Base-by-base conservation (phyloP, 371 early-diverging fungal genomes). In the Syncephalastrum contaminatum region DNA sequence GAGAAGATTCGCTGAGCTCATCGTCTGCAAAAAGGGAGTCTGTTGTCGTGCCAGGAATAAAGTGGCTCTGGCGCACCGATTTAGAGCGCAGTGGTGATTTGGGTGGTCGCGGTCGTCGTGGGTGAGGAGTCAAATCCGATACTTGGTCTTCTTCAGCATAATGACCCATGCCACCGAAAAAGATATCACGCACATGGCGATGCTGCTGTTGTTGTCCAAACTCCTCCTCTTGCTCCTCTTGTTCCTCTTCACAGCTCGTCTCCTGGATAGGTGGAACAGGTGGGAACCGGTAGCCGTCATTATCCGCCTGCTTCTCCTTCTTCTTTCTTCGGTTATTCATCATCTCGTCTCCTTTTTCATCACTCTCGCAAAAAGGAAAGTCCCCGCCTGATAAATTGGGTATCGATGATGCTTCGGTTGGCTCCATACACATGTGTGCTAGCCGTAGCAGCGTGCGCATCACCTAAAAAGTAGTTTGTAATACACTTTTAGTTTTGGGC, bases 21-120 rank as follows among this genome's bases (percentile, higher is more conserved):
- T 30, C 48, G 56, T n/a, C 56, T 36, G 39, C 25, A 48, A 14
- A 19, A 16, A 53, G 22, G 12, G 58, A 49, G 15, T 20, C 44
- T 20, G 57, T 43, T 27, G 48, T 30, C 4, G 36, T 30, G 10
- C 10, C 36, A 30, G 36, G 36, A 30, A 30, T 30, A 8, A 30
- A 30, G 36, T 30, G 36, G 36, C 36, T 30, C 36, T 30, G 36
- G 10, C 36, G 36, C 1, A 30, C 36, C 12, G 36, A 30, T 30
- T 10, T 30, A 30, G 58, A 51, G 13, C 74, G 56, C 24, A 74
- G 40, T 13, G 74, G 74, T 10, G 71, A 74, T 53, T 67, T 68
- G 1, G 71, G 71, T 30, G 74, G 74, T 6, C 74, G 62, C 4
- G 55, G 21, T 30, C 54, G 53, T 8, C 36, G 36, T 30, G 36